Evolutionary conservation across 495 filamentous ascomycete genomes (phyloP), one percentile per base, ranked within the genome.

Genomic region (Aspergillus sclerotiicarbonarius): DNA sequence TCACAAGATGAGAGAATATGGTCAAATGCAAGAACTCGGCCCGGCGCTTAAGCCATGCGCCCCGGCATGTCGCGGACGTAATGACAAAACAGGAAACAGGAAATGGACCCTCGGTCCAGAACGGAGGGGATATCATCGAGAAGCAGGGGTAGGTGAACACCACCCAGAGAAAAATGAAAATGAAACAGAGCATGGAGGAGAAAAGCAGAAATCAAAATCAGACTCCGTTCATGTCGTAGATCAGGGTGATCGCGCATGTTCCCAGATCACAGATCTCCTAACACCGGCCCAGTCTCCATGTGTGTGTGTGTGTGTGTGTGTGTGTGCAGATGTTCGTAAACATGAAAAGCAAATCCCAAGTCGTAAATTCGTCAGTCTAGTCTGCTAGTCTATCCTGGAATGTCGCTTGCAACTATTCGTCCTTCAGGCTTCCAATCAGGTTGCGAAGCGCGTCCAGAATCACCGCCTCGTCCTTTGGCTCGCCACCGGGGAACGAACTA

Each of bases 401-500:
- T 12, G 37, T 41, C 13, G 13, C 37, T 41, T 41, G 13, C 37
- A 15, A 41, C 62, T 64, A 73, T 51, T 72, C 66, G 9, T 71
- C 73, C 56, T 75, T 75, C 46, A 79, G 50, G 48, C 75, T 75
- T 45, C 68, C 71, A 44, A 79, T 72, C 62, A 79, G 52, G 53
- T 71, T 73, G 33, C 69, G 63, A 18, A 79, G 70, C 20, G 74
- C 74, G 59, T 77, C 71, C 57, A 76, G 61, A 61, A 79, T 73
- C 51, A 79, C 76, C 15, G 68, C 71, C 62, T 79, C 76, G 55
- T 79, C 76, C 44, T 76, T 75, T 10, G 76, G 75, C 55, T 78
- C 76, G 15, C 76, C 76, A 32, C 74, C 75, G 10, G 75, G 71
- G 66, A 79, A 78, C n/a, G 76, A 78, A 52, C 75, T 79, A 47